Base-by-base conservation (phyloP, 768 basidiomycete species). In the Leccinum rimulosum region DNA sequence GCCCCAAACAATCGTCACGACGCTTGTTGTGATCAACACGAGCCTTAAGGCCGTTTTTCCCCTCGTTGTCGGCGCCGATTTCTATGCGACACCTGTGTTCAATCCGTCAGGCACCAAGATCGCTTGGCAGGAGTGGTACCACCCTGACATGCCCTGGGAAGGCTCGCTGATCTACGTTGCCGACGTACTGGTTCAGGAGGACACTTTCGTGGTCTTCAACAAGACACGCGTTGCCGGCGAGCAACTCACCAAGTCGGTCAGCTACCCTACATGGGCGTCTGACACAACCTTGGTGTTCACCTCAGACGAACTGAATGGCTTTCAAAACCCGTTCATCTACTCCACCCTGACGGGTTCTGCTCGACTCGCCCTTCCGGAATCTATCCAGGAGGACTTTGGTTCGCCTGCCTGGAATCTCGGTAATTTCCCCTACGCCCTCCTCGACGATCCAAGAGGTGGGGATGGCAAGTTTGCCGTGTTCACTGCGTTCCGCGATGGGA, bases 81-180 rank as follows among this genome's bases (percentile, higher is more conserved):
- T 93, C 74, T 93, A 92, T 69, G 78, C 80, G 45, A 69, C 77
- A 1, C 84, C 88, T 0, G 73, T 70, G 28, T 86, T 88, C 73
- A 84, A 83, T 31, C 80, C 84, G 0, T 80, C 85, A 58, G 89
- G 87, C 0, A 74, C 70, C 36, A 77, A 75, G 54, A 64, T 91
- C n/a, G 80, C 79, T 1, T 92, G 85, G 84, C 75, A 83, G 49
- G 78, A 86, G 60, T 89, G 89, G 89, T 79, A 71, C 60, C 87
- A 87, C 54, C 86, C 86, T 0, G 79, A 85, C 59, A 85, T 87
- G 85, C 83, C 89, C 12, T 92, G 88, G 87, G 83, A 88, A 64
- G 86, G 84, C 3, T 75, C 80, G 1, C 73, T 82, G 64, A 75
- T 90, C 58, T 75, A 79, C 67, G 65, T 85, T 35, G 87, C 81